These are phyloP conservation scores for Cucurbita argyrosperma DNA, from an alignment of 306 rosid species.

Conservation along the genomic window DNA sequence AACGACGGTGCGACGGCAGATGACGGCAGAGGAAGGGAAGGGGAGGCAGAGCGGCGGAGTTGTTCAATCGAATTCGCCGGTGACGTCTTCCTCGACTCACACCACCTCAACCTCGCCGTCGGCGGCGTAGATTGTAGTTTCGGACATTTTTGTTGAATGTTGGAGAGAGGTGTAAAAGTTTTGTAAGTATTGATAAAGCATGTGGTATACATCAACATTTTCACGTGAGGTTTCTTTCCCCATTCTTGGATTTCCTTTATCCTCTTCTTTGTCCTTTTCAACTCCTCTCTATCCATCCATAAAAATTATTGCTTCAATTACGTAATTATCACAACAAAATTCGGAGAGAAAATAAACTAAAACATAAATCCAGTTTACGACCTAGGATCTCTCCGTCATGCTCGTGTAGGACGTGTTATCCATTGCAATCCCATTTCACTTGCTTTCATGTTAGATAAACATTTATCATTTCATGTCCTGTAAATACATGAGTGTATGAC, in stretches of 20 bases:
- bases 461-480: no score
- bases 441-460: no score
- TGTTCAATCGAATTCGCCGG: background rate
- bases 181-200: background rate
- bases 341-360: no score
- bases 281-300: background rate
- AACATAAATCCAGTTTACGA: no score
- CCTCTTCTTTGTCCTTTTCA: background rate
- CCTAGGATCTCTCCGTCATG: no score
- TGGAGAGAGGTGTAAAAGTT: background rate
- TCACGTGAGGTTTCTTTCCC: background rate
- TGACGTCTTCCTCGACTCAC: background rate
- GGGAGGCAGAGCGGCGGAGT: background rate
- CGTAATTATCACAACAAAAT: no score
- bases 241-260: background rate
- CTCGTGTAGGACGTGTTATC: no score
- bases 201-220: background rate
- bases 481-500: no score
- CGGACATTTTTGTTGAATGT: background rate
- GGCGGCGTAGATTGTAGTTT: background rate
- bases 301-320: background rate
- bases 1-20: slow-evolving; percentile 11
- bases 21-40: background rate
- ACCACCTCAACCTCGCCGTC: background rate
- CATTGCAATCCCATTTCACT: no score